Percentiles rank a stretch among this genome's conserved stretches.
Conservation (phyloP, 208 protist species). For the Crithidia brevicula region DNA sequence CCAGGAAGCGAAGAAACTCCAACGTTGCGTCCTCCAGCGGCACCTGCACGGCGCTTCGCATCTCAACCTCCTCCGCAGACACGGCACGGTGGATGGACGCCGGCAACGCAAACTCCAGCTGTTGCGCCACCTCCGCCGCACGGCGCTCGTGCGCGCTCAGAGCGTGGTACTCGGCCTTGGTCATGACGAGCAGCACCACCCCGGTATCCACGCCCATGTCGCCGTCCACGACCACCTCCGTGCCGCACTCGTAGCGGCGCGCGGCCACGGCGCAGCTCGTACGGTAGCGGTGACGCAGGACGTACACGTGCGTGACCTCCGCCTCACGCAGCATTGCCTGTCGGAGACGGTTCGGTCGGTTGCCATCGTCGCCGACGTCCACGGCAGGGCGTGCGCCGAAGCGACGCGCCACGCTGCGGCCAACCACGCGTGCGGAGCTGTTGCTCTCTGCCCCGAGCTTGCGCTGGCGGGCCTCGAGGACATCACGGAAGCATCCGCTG, state of each 20-base stretch:
- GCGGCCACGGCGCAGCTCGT: conserved; percentile 37
- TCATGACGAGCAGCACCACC: conserved; percentile 34
- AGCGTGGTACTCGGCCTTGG: conserved; percentile 37
- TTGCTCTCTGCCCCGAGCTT: conserved; percentile 24
- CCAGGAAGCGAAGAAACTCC: conserved; percentile 34
- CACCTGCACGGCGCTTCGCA: conserved; percentile 19
- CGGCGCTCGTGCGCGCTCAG: conserved; percentile 28
- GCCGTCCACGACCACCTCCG: conserved; percentile 76
- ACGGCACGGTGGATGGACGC: conserved; percentile 44
- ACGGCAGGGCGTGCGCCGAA: background rate
- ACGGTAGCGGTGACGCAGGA: conserved; percentile 62
- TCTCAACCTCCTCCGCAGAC: conserved; percentile 15
- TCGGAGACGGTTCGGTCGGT: background rate
- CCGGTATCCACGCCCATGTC: conserved; percentile 83
- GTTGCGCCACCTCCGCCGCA: conserved; percentile 24
- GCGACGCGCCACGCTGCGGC: conserved; percentile 10
- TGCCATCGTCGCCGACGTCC: background rate
- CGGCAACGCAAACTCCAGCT: conserved; percentile 23
- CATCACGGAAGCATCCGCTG: conserved; percentile 33
- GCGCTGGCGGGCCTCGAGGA: conserved; percentile 16
- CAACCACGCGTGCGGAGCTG: conserved; percentile 17
- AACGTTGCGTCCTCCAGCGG: conserved; percentile 44
- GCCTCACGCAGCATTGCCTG: conserved; percentile 1
- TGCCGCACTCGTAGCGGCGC: conserved; percentile 27
- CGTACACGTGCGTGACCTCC: conserved; percentile 49